Evolutionary conservation across 2,329 filamentous ascomycete genomes (phyloP), one percentile per base, ranked within the genome.

Genomic region (Botrytis fabae): DNA sequence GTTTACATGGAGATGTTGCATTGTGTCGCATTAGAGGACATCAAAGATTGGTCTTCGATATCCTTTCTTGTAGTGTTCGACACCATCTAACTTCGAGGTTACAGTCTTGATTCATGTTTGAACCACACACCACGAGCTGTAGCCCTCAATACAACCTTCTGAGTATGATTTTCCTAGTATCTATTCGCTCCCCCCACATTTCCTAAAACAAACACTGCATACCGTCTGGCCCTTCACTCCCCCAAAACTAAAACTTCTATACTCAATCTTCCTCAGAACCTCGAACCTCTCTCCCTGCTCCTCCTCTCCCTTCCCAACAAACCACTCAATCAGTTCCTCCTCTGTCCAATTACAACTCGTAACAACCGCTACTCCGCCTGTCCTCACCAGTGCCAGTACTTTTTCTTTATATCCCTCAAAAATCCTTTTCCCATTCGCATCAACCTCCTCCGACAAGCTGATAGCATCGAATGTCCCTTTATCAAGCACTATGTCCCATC

Each of bases 301-400:
- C 75, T 25, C 74, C 82, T 4, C 82, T 84, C 69, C 87, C 89
- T 48, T 77, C 75, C 32, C 74, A 82, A 87, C 89, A 80, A 98
- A 96, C 94, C 95, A 98, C 25, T 83, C 83, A 74, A 87, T 85
- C 78, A 99, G 83, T 85, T 99, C 96, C 59, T 90, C 88, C 84
- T 96, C 94, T 1, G 95, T 98, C 96, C 96, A 99, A 83, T 99
- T 99, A 82, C 96, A 99, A 82, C 94, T 98, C 71, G 96, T 98
- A 71, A 99, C 89, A 74, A 98, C 83, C 78, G 98, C 88, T 38
- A 93, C 85, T 0, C 93, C 93, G 1, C 91, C 91, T 1, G 83
- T 84, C 78, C 89, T 90, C 69, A 98, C 87, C 75, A 98, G 85
- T 42, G 82, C 83, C 75, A 91, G 84, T 46, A 95, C 90, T 70